A percentile compares a stretch with the other conserved stretches of the same genome.
These are phyloP conservation scores for Raddia guianensis DNA, from an alignment of 176 grass and related monocot species.

Conservation along the genomic window DNA sequence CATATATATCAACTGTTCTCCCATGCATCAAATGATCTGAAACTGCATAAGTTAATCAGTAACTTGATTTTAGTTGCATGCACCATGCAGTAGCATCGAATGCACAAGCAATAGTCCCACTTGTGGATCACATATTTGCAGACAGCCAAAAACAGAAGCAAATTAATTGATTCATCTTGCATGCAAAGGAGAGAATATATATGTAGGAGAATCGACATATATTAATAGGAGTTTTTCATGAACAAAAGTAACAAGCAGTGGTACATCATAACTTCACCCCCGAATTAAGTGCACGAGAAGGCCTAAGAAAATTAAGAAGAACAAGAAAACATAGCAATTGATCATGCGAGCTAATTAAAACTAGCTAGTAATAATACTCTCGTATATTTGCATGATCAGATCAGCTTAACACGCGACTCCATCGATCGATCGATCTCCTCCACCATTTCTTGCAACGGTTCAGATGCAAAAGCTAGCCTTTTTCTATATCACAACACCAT, in stretches of 20 bases:
- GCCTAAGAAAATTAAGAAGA: constrained; percentile 23
- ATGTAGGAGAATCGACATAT: not conserved
- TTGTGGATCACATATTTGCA: not conserved
- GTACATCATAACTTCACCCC: constrained; percentile 42
- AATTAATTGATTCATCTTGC: not conserved
- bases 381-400: constrained; percentile 37
- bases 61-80: not conserved
- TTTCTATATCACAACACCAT: constrained; percentile 49
- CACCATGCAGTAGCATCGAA: not conserved
- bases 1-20: too few relatives aligned
- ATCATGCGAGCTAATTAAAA: constrained; percentile 47
- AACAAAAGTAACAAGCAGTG: constrained; percentile 41
- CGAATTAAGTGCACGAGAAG: constrained; percentile 29
- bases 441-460: constrained; percentile 35
- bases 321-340: constrained; percentile 18
- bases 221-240: constrained; percentile 30
- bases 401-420: constrained; percentile 13
- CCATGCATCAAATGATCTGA: not conserved
- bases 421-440: constrained; percentile 16
- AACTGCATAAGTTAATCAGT: not conserved
- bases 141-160: not conserved
- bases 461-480: constrained; percentile 32
- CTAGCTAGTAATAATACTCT: constrained; percentile 28
- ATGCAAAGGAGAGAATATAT: too few relatives aligned
- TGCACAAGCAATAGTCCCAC: not conserved